Evolutionary conservation across 176 grass and related monocot species (phyloP).

Genomic region (Echinochloa phyllopogon): DNA sequence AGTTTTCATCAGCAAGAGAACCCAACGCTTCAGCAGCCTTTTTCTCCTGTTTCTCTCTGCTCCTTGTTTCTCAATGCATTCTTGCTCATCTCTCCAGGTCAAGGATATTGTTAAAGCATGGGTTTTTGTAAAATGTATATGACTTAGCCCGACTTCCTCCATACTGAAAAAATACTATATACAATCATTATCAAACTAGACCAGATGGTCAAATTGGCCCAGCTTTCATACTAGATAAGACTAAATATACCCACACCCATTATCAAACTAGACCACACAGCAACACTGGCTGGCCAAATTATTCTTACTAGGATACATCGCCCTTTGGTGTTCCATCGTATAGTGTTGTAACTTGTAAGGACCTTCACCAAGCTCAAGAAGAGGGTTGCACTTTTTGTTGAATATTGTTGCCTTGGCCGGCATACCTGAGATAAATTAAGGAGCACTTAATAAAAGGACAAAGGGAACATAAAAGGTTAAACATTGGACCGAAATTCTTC

Average conservation of each 20-base stretch:
- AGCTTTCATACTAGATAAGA: constrained; percentile 15
- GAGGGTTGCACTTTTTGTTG: constrained; percentile 90
- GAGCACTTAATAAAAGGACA: constrained; percentile 35
- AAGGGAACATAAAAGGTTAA: constrained; percentile 29
- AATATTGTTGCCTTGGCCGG: constrained; percentile 85
- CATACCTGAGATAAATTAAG: constrained; percentile 81
- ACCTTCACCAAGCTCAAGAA: constrained; percentile 91
- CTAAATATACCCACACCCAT: background rate
- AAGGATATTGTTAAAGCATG: constrained; percentile 48
- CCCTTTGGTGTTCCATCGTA: constrained; percentile 96
- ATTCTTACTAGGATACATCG: constrained; percentile 81
- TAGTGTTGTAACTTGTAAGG: constrained; percentile 72
- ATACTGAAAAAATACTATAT: no score
- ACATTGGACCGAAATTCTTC: constrained; percentile 14
- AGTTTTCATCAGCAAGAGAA: constrained; percentile 53
- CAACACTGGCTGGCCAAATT: constrained; percentile 18
- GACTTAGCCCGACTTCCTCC: background rate
- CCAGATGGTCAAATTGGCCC: no score
- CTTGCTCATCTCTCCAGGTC: constrained; percentile 86
- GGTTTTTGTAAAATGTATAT: constrained; percentile 28
- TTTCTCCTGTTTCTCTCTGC: constrained; percentile 90
- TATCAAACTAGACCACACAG: constrained; percentile 18
- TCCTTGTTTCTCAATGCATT: constrained; percentile 98
- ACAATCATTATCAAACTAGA: no score
- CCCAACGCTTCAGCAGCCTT: constrained; percentile 70